These are phyloP conservation scores for Coemansia sp. DNA, from an alignment of 371 early-diverging fungal genomes.

Conservation along the genomic window DNA sequence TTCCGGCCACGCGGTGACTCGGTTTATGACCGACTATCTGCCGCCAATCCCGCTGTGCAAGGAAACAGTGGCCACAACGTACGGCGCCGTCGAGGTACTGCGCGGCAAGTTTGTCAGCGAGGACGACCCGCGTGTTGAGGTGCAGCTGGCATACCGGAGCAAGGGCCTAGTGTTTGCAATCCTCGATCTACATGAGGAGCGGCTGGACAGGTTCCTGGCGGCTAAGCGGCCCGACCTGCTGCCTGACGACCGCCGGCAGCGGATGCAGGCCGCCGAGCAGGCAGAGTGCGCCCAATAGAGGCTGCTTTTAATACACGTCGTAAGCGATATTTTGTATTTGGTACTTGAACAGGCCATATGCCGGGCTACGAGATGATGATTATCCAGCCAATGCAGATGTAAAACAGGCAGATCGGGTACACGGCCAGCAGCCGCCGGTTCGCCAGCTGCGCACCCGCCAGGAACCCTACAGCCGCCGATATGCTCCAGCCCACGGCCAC, in stretches of 20 bases:
- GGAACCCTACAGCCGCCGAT: constrained; percentile 86
- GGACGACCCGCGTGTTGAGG: constrained; percentile 8
- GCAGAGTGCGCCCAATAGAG: not conserved
- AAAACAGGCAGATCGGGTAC: constrained; percentile 91
- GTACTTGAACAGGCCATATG: not conserved
- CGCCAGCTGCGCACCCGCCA: constrained; percentile 76
- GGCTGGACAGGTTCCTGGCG: constrained; percentile 21
- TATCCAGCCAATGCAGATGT: constrained; percentile 90
- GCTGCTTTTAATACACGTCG: not conserved
- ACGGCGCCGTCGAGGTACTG: constrained; percentile 23
- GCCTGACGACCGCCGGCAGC: constrained; percentile 10
- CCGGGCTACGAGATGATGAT: constrained; percentile 62
- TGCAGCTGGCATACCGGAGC: constrained; percentile 30
- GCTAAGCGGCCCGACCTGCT: constrained; percentile 29
- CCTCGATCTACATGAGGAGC: constrained; percentile 28
- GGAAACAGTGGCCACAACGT: constrained; percentile 28
- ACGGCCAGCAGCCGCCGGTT: constrained; percentile 83
- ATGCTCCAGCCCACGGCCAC: constrained; percentile 83
- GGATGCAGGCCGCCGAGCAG: not conserved
- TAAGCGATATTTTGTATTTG: too few species aligned
- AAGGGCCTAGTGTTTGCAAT: constrained; percentile 20
- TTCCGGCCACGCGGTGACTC: constrained; percentile 4
- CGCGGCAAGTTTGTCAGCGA: constrained; percentile 20
- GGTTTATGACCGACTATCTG: constrained; percentile 28
- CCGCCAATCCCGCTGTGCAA: constrained; percentile 30